These are phyloP conservation scores for Aspergillus sp. DNA, from an alignment of 2,329 filamentous ascomycete species.

Conservation along the genomic window DNA sequence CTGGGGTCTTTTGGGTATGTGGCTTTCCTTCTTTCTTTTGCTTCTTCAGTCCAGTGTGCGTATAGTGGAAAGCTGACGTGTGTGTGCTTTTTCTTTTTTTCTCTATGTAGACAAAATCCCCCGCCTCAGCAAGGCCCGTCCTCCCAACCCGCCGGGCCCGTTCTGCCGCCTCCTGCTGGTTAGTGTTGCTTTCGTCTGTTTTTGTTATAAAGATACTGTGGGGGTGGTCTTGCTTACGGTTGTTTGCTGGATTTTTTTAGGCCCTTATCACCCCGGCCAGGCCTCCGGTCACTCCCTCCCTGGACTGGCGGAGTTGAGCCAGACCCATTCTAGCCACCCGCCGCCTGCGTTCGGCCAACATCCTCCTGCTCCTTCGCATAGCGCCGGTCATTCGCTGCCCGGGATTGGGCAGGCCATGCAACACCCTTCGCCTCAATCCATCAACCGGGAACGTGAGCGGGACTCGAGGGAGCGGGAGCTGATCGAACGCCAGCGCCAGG, in stretches of 20 bases:
- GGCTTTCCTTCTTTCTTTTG: background rate
- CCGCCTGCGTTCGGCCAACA: slow-evolving; percentile 38
- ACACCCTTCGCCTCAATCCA: slow-evolving; percentile 33
- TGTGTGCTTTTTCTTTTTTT: background rate
- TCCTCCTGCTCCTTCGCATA: slow-evolving; percentile 28
- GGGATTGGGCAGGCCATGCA: slow-evolving; percentile 37
- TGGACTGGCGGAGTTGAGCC: slow-evolving; percentile 40
- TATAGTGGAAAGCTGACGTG: too few species aligned
- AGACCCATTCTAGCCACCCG: slow-evolving; percentile 35
- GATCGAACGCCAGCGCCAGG: slow-evolving; percentile 43
- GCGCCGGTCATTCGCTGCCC: slow-evolving; percentile 30
- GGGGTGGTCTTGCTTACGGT: background rate
- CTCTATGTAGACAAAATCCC: slow-evolving; percentile 28
- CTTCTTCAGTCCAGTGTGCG: too few species aligned
- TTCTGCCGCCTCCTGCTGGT: slow-evolving; percentile 35
- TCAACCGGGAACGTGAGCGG: slow-evolving; percentile 40
- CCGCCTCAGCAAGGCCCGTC: slow-evolving; percentile 31
- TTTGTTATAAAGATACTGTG: background rate
- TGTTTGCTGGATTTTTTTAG: slow-evolving; percentile 13
- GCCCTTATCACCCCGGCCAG: slow-evolving; percentile 36
- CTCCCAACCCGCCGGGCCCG: slow-evolving; percentile 30
- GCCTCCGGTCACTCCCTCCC: slow-evolving; percentile 39
- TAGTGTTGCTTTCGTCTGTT: slow-evolving; percentile 12
- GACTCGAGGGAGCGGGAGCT: slow-evolving; percentile 50
- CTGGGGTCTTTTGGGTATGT: slow-evolving; percentile 39